Base-by-base conservation (phyloP, 2,329 filamentous ascomycete genomes). In the Venturia asperata region DNA sequence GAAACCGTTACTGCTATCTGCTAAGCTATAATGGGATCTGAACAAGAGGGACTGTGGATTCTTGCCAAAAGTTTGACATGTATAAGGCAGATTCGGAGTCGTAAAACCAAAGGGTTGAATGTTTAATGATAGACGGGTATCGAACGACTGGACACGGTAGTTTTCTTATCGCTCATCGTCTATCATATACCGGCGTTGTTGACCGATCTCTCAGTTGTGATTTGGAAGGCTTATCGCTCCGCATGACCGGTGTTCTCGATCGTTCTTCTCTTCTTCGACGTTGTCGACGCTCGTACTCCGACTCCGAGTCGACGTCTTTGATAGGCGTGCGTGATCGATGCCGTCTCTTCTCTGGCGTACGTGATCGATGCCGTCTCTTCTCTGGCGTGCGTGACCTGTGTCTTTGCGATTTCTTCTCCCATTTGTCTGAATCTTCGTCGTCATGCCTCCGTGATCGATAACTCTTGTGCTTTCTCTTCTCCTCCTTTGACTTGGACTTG, bases 381-480 rank as follows among this genome's bases (percentile, higher is more conserved):
- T 24, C 41, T 43, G 37, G 34, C 21, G 60, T 42, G 5, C 60
- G 60, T 61, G 37, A 45, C 37, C 42, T 61, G 42, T 61, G 60
- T 24, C 19, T 43, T 45, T 39, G 30, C 19, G 52, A 58, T 7
- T 11, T 58, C 60, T 45, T 42, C 15, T 61, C 60, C 17, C 60
- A n/a, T 13, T 39, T 41, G 27, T 61, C 60, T 27, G 7, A 10
- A 43, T 61, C 60, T 43, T 27, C 37, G 15, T 61, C 58, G 10
- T 43, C 60, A 24, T 61, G 60, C 39, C 60, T 41, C 10, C 39
- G 60, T 45, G 60, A 61, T 24, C 60, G 60, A n/a, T 61, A 37
- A 21, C 60, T 61, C 39, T 61, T 61, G 27, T 61, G 60, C 34
- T 45, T 42, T 39, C 60, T 43, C 39, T 61, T 61, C 37, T 61